phyloP scores from a whole-genome alignment of 2,329 filamentous ascomycete species.

The Teratosphaeria destructans region DNA sequence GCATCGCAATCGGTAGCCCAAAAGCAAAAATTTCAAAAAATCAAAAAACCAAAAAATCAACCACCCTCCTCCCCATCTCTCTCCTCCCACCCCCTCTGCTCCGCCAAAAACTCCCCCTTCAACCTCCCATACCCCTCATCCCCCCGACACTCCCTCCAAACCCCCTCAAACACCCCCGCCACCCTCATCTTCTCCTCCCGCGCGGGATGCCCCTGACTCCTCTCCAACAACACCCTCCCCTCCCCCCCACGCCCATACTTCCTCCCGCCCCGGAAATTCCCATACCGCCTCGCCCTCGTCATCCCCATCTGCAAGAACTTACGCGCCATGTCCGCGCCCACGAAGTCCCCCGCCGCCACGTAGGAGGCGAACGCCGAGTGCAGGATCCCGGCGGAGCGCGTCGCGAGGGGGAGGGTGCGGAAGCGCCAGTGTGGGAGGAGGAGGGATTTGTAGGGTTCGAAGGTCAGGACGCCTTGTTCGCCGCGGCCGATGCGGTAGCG shows the following conservation, averaged over 20 bases:
- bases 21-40: not conserved
- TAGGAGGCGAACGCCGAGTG: slow-evolving; percentile 44
- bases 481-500: slow-evolving; percentile 49
- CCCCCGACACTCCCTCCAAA: slow-evolving; percentile 38
- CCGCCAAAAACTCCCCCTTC: slow-evolving; percentile 38
- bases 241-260: slow-evolving; percentile 39
- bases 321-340: slow-evolving; percentile 54
- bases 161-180: slow-evolving; percentile 39
- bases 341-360: slow-evolving; percentile 43
- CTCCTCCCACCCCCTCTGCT: slow-evolving; percentile 32
- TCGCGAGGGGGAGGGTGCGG: slow-evolving; percentile 42
- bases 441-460: slow-evolving; percentile 52
- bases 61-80: not conserved
- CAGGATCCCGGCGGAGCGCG: slow-evolving; percentile 39
- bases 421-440: slow-evolving; percentile 53
- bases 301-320: slow-evolving; percentile 59
- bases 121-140: slow-evolving; percentile 35
- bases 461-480: slow-evolving; percentile 51
- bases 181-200: slow-evolving; percentile 41
- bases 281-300: slow-evolving; percentile 51
- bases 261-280: slow-evolving; percentile 42
- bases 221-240: slow-evolving; percentile 29
- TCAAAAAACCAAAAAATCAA: not conserved
- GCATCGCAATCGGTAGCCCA: not conserved
- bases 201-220: slow-evolving; percentile 35